A percentile compares a stretch with the other conserved stretches of the same genome.
phyloP scores from a whole-genome alignment of 495 filamentous ascomycete species.

The Ramalina peruviana region DNA sequence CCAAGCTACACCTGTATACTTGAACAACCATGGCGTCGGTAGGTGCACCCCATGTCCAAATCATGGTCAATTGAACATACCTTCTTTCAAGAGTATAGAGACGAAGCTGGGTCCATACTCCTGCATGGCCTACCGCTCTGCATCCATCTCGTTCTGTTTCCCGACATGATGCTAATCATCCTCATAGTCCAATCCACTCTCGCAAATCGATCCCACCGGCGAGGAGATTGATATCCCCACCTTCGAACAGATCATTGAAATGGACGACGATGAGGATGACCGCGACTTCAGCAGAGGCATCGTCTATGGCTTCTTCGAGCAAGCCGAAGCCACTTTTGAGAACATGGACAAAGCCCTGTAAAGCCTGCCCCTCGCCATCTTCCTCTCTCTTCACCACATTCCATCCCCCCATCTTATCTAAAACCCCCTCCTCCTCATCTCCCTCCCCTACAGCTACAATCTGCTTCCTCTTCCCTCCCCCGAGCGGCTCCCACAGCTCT shows the following conservation, averaged over 20 bases:
- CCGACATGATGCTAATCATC: no score
- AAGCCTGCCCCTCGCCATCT: constrained; percentile 23
- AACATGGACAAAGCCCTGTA: constrained; percentile 79
- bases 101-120: no score
- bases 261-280: constrained; percentile 79
- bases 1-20: no score
- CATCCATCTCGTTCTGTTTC: no score
- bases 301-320: constrained; percentile 84
- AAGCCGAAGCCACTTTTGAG: constrained; percentile 71
- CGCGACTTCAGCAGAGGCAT: constrained; percentile 70
- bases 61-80: no score
- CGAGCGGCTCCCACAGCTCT: neutral
- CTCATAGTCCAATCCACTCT: neutral
- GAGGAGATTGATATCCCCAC: constrained; percentile 65
- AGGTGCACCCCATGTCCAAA: no score
- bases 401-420: neutral
- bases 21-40: no score
- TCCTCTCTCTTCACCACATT: neutral
- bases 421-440: no score
- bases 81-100: no score
- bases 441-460: no score
- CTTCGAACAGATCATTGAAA: constrained; percentile 92
- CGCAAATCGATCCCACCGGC: constrained; percentile 16
- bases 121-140: no score
- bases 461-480: neutral